A percentile compares a stretch with the other conserved stretches of the same genome.
phyloP scores from a whole-genome alignment of 768 basidiomycete genomes.

The Aureoboletus auriporus region DNA sequence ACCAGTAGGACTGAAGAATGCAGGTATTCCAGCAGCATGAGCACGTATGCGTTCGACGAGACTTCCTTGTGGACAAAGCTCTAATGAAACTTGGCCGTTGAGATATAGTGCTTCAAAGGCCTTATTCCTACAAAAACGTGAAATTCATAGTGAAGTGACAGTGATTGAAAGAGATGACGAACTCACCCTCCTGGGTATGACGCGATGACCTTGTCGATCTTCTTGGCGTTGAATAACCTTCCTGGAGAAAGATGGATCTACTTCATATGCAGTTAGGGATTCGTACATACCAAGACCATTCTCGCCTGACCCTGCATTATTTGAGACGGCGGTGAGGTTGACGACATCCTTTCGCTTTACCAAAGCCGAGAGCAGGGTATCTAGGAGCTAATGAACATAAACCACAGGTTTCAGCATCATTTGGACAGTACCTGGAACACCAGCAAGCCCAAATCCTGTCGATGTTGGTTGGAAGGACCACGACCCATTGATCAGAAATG shows the following conservation, averaged over 20 bases:
- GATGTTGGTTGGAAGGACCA: neutral
- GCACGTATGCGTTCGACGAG: conserved; percentile 85
- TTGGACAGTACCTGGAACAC: conserved; percentile 64
- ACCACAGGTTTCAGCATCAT: neutral
- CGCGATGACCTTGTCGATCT: conserved; percentile 80
- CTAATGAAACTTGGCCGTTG: conserved; percentile 74
- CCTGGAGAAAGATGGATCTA: conserved; percentile 38
- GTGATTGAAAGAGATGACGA: neutral
- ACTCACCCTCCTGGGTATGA: conserved; percentile 85
- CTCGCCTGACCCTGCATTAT: conserved; percentile 76
- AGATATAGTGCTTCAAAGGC: conserved; percentile 81
- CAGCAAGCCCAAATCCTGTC: conserved; percentile 84
- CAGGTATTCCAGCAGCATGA: conserved; percentile 87
- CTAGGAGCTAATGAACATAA: conserved; percentile 31
- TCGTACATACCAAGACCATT: conserved; percentile 57
- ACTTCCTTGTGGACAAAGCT: conserved; percentile 90
- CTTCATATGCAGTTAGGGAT: neutral
- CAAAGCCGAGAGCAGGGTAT: conserved; percentile 80
- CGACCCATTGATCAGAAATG: neutral
- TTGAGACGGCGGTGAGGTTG: conserved; percentile 79
- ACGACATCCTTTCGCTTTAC: conserved; percentile 69
- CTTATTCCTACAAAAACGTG: conserved; percentile 60
- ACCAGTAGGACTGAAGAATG: conserved; percentile 92
- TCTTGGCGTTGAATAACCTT: conserved; percentile 66
- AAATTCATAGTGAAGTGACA: neutral